phyloP scores from a whole-genome alignment of 2,329 filamentous ascomycete genomes.

The Albifimbria verrucaria region DNA sequence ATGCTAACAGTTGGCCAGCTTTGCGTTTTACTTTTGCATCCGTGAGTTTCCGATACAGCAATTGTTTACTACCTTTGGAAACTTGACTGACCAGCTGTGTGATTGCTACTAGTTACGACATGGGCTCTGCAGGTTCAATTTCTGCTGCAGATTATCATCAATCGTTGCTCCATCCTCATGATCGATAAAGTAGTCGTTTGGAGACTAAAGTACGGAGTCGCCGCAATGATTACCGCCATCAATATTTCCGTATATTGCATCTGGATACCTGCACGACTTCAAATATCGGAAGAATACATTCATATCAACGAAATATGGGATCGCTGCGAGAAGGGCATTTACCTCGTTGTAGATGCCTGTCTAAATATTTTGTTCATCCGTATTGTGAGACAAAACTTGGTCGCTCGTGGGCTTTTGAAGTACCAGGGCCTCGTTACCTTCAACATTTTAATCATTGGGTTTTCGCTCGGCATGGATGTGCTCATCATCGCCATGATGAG shows the following conservation, averaged over 20 bases:
- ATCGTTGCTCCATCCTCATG: constrained; percentile 20
- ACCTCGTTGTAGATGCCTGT: constrained; percentile 19
- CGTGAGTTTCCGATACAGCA: constrained; percentile 11
- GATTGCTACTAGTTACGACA: constrained; percentile 15
- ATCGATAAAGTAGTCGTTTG: constrained; percentile 13
- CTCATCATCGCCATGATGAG: constrained; percentile 25
- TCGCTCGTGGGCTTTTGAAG: constrained; percentile 18
- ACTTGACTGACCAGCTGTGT: not conserved
- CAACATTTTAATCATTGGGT: constrained; percentile 24
- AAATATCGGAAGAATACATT: constrained; percentile 18
- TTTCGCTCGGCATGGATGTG: constrained; percentile 22
- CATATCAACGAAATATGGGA: constrained; percentile 23
- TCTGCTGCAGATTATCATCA: constrained; percentile 23
- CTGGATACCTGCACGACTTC: constrained; percentile 20
- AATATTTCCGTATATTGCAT: constrained; percentile 23
- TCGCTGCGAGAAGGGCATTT: constrained; percentile 23
- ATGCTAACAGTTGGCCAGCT: constrained; percentile 10
- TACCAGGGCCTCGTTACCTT: constrained; percentile 20
- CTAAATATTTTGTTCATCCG: constrained; percentile 22
- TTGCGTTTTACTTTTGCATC: constrained; percentile 24
- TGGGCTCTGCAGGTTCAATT: constrained; percentile 22
- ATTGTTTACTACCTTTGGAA: not conserved
- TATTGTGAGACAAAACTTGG: constrained; percentile 17
- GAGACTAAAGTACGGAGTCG: constrained; percentile 16
- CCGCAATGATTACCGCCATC: constrained; percentile 18